These are phyloP conservation scores for Fusarium phyllophilum DNA, from an alignment of 2,329 filamentous ascomycete genomes.

Conservation along the genomic window DNA sequence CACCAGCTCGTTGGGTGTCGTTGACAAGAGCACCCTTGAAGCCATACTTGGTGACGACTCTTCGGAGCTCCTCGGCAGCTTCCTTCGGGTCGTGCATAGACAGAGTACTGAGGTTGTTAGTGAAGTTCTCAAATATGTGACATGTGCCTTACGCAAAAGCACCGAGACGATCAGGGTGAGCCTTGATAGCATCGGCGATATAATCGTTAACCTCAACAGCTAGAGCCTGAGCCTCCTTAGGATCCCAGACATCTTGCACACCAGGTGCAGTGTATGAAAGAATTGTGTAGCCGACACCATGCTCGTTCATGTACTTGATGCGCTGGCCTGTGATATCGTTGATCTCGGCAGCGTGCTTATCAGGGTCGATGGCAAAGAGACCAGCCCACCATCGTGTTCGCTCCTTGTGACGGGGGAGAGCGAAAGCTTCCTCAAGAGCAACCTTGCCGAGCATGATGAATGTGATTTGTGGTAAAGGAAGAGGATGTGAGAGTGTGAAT, in stretches of 20 bases:
- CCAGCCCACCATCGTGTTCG: slow-evolving; percentile 70
- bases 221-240: slow-evolving; percentile 52
- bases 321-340: slow-evolving; percentile 54
- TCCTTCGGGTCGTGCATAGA: slow-evolving; percentile 64
- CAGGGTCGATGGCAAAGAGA: slow-evolving; percentile 67
- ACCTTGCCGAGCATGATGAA: slow-evolving; percentile 67
- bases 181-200: slow-evolving; percentile 51
- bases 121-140: fast-evolving
- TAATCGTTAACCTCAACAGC: slow-evolving; percentile 58
- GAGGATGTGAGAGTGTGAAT: background rate
- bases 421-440: slow-evolving; percentile 70
- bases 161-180: slow-evolving; percentile 54
- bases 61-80: slow-evolving; percentile 60
- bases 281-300: slow-evolving; percentile 60
- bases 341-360: slow-evolving; percentile 67
- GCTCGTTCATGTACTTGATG: slow-evolving; percentile 56
- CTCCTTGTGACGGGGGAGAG: slow-evolving; percentile 66
- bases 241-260: slow-evolving; percentile 57
- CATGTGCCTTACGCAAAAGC: slow-evolving; percentile 54
- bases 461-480: background rate
- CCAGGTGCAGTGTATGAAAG: slow-evolving; percentile 61
- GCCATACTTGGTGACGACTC: slow-evolving; percentile 66
- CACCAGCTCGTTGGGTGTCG: slow-evolving; percentile 68
- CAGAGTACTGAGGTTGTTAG: slow-evolving; percentile 47
- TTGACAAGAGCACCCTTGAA: slow-evolving; percentile 72